phyloP scores from a whole-genome alignment of 306 rosid genomes.

The Quercus gilva region DNA sequence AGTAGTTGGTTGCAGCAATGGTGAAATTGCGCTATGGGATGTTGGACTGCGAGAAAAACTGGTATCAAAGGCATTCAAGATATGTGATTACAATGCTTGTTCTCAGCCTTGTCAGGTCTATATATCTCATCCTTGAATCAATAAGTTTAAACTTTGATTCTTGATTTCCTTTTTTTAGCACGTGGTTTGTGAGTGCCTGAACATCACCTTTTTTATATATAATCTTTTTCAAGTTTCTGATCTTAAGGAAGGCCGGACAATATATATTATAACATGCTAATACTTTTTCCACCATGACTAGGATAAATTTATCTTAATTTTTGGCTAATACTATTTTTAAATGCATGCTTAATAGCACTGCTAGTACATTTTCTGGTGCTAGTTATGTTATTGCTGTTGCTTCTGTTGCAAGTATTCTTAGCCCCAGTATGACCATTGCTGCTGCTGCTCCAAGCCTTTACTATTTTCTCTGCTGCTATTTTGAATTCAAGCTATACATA shows the following conservation, averaged over 20 bases:
- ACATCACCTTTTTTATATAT: not conserved
- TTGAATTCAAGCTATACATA: not conserved
- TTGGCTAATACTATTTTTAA: no score
- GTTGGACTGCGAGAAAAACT: constrained; percentile 39
- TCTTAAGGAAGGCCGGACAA: no score
- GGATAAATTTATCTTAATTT: no score
- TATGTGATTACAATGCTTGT: constrained; percentile 30
- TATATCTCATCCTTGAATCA: not conserved
- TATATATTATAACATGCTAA: no score
- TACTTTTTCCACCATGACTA: no score
- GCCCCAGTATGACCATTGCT: no score
- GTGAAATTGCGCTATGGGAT: constrained; percentile 65
- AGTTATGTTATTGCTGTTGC: no score
- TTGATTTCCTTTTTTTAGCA: not conserved
- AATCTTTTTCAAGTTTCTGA: no score
- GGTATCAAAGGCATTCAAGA: constrained; percentile 44
- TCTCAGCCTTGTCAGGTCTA: constrained; percentile 45
- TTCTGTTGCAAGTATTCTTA: no score
- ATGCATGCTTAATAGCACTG: no score
- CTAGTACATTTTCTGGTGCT: no score
- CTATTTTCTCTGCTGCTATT: not conserved
- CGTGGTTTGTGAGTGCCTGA: not conserved
- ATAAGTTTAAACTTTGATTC: not conserved
- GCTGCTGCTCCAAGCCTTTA: not conserved
- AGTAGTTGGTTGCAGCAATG: constrained; percentile 58